Conservation (phyloP, 768 basidiomycete species). For the Suillus hirtellus region DNA sequence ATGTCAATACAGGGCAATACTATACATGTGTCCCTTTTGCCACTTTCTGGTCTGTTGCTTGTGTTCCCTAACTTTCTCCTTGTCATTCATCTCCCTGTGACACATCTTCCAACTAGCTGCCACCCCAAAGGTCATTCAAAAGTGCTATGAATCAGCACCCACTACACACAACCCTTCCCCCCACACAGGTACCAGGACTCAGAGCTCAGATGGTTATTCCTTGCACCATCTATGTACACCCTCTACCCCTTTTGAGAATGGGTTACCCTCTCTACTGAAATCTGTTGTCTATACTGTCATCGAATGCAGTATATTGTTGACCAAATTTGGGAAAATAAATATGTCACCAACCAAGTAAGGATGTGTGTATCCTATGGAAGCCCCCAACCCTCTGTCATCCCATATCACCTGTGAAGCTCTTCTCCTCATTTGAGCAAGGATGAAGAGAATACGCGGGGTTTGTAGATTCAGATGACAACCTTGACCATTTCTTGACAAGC, state of each 20-base stretch:
- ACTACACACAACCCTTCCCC: conserved; percentile 48
- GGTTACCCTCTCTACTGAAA: no score
- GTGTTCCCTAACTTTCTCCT: background rate
- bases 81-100: background rate
- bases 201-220: conserved; percentile 40
- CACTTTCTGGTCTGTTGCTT: background rate
- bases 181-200: conserved; percentile 58
- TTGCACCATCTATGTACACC: conserved; percentile 9
- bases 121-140: conserved; percentile 52
- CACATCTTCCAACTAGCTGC: background rate
- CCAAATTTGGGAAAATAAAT: no score
- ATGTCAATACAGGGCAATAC: background rate
- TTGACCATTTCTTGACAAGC: no score
- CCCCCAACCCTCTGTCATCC: no score
- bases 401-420: no score
- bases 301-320: no score
- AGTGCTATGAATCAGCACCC: conserved; percentile 59
- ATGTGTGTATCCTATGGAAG: no score
- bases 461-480: no score
- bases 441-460: no score
- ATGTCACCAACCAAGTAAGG: no score
- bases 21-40: background rate
- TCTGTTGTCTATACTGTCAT: no score
- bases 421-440: no score
- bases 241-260: background rate